Evolutionary conservation across 306 rosid species (phyloP), one percentile per base, ranked within the genome.

Genomic region (Lathyrus tuberosus): DNA sequence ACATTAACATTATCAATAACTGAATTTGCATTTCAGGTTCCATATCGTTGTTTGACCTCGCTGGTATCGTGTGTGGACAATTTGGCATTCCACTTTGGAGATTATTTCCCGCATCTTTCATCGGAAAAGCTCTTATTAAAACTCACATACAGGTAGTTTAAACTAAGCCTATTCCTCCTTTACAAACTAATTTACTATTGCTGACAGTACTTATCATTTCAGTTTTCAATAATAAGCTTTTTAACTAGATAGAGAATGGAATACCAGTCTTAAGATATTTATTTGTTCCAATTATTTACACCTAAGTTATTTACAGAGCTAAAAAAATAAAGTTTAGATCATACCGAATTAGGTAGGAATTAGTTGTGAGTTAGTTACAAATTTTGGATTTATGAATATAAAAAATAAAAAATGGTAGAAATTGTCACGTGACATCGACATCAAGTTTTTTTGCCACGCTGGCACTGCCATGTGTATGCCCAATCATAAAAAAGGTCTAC

Each of bases 51-150:
- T 95, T 95, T 76, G 99, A 91, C 89, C 91, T 95, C 63, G 99
- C 99, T 60, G 99, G 99, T 84, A 95, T 95, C 75, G 87, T 95
- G 99, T 95, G 99, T 76, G 99, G 99, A 74, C 99, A 95, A 85
- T 95, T 89, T 76, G 95, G 97, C 52, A 76, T 89, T 80, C 88
- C 99, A 24, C 91, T 95, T 71, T 89, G 97, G 97, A 73, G 89
- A 48, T 91, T 95, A 66, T 95, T 95, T 70, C 82, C 86, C 16
- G 87, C 97, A 62, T 91, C 99, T 35, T 78, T 89, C 83, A 77
- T 87, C 52, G 99, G 99, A 78, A 95, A 95, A 84, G 99, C 99
- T 71, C 57, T 95, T 66, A 83, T 95, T 68, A 95, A 95, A 83
- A 86, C 99, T 76, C 99, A 95, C 84, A 83, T 95, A 71, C 99